Percentiles rank a stretch among this genome's conserved stretches.
These are phyloP conservation scores for Pleurotus salmoneostramineus DNA, from an alignment of 768 basidiomycete genomes.

Conservation along the genomic window DNA sequence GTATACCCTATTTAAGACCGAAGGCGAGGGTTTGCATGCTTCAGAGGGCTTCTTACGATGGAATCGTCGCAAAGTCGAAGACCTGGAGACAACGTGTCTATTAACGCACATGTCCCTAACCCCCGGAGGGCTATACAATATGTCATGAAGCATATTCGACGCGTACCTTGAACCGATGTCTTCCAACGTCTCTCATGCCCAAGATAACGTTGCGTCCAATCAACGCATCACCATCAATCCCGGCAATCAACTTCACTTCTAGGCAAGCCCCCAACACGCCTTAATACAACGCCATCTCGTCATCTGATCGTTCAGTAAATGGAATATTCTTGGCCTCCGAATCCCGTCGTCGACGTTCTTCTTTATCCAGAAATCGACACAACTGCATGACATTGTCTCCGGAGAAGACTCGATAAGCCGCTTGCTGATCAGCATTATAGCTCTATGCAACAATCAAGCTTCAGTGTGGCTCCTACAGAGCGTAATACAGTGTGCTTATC, in stretches of 20 bases:
- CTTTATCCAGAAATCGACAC: conserved; percentile 69
- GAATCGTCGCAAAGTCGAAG: neutral
- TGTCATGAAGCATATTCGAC: neutral
- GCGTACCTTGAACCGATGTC: neutral
- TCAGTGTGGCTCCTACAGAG: neutral
- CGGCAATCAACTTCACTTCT: neutral
- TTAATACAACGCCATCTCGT: conserved; percentile 60
- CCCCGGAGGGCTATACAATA: neutral
- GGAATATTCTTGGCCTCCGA: conserved; percentile 58
- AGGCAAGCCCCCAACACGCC: neutral
- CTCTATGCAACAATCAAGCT: conserved; percentile 35
- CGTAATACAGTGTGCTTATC: conserved; percentile 11
- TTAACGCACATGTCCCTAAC: neutral
- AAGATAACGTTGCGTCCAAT: neutral
- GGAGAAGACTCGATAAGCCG: conserved; percentile 77
- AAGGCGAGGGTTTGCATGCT: neutral
- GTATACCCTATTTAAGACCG: neutral
- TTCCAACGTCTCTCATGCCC: neutral
- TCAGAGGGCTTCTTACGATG: neutral
- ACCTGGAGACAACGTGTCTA: neutral
- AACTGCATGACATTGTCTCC: conserved; percentile 62
- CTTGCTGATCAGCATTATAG: conserved; percentile 60
- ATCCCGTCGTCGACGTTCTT: conserved; percentile 51
- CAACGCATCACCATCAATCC: neutral
- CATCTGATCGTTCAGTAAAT: conserved; percentile 58